Evolutionary conservation across 768 basidiomycete genomes (phyloP).

Genomic region (Rhizopogon sp.): DNA sequence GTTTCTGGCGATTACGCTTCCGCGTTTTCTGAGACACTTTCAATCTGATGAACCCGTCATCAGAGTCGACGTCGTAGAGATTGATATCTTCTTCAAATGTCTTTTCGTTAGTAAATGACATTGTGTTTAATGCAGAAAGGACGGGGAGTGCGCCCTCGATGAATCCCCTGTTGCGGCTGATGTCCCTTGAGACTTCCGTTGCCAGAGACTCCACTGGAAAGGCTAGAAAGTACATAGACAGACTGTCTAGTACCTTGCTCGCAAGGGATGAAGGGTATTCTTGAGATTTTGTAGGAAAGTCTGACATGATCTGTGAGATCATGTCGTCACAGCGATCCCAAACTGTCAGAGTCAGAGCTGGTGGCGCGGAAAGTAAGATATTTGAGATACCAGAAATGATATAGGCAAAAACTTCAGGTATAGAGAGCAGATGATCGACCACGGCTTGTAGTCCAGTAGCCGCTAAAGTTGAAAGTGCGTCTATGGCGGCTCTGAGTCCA

Average conservation of each 20-base stretch:
- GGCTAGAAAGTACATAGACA: conserved; percentile 22
- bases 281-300: conserved; percentile 25
- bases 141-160: conserved; percentile 19
- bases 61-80: conserved; percentile 1
- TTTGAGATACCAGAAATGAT: conserved; percentile 21
- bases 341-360: conserved; percentile 9
- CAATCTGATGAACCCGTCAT: conserved; percentile 3
- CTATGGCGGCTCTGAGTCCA: conserved; percentile 15
- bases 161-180: conserved; percentile 17
- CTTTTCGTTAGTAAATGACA: neutral
- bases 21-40: conserved; percentile 25
- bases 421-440: conserved; percentile 22
- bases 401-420: conserved; percentile 23
- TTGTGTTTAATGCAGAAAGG: conserved; percentile 14
- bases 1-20: conserved; percentile 13
- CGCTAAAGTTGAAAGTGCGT: conserved; percentile 22
- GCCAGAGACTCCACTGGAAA: conserved; percentile 14
- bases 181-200: conserved; percentile 3
- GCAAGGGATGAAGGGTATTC: conserved; percentile 17
- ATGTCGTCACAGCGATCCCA: conserved; percentile 10
- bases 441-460: conserved; percentile 16
- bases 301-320: conserved; percentile 23
- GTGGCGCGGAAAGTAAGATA: neutral
- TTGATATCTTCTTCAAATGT: neutral
- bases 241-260: conserved; percentile 15